phyloP scores from a whole-genome alignment of 345 rosid species.

The Noccaea caerulescens region DNA sequence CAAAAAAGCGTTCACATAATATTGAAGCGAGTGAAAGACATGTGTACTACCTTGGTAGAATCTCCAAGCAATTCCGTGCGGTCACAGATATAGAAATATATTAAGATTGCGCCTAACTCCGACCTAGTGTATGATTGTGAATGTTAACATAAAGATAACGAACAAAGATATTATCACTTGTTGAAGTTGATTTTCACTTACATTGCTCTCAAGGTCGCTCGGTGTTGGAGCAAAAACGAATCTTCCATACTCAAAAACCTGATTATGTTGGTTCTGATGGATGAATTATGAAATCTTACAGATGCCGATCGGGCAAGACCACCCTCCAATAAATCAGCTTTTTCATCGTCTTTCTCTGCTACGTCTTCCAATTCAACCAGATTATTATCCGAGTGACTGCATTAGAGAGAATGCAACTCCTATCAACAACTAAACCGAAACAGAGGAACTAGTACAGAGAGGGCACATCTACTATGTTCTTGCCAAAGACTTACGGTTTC shows the following conservation, averaged over 20 bases:
- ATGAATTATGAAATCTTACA: conserved; percentile 61
- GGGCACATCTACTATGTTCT: background rate
- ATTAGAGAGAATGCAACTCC: conserved; percentile 27
- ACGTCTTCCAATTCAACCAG: conserved; percentile 74
- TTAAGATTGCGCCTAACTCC: conserved; percentile 75
- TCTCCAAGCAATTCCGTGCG: conserved; percentile 75
- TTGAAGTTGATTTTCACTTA: conserved; percentile 43
- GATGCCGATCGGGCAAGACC: conserved; percentile 85
- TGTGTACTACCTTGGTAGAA: conserved; percentile 81
- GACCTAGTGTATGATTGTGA: conserved; percentile 53
- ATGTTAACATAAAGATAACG: conserved; percentile 22
- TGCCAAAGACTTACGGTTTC: conserved; percentile 71
- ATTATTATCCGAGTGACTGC: conserved; percentile 91
- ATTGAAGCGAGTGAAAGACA: background rate
- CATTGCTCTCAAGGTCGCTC: conserved; percentile 85
- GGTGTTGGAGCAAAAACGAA: conserved; percentile 88
- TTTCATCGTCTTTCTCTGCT: conserved; percentile 76
- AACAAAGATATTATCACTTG: background rate
- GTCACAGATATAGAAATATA: conserved; percentile 83
- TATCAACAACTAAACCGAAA: background rate
- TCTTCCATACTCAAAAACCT: conserved; percentile 95
- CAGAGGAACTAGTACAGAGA: background rate
- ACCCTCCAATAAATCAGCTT: conserved; percentile 85
- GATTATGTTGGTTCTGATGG: conserved; percentile 70
- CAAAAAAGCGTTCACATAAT: conserved; percentile 6